These are phyloP conservation scores for Lactifluus subvellereus DNA, from an alignment of 768 basidiomycete species.

Conservation along the genomic window DNA sequence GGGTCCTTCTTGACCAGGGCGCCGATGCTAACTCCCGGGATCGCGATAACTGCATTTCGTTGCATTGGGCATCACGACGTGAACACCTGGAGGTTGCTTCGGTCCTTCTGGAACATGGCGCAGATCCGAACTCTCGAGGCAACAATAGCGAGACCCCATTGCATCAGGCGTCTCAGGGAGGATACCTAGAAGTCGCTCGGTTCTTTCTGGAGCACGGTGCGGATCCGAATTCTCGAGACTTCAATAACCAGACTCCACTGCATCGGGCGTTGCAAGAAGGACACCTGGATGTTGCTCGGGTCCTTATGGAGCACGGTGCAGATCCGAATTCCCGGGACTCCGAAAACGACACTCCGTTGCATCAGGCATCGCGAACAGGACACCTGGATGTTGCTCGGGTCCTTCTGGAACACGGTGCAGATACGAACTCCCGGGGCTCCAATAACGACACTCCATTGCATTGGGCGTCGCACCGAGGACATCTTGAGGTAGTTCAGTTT, in stretches of 20 bases:
- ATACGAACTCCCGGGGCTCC: background rate
- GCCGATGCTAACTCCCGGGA: background rate
- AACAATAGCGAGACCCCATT: background rate
- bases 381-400: background rate
- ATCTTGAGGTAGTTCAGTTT: background rate
- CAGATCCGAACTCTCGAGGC: background rate
- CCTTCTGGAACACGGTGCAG: background rate
- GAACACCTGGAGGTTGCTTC: background rate
- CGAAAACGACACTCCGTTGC: background rate
- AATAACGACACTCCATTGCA: background rate
- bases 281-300: background rate
- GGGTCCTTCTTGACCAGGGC: background rate
- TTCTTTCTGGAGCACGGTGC: too few species aligned
- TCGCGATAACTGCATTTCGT: background rate
- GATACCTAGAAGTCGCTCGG: too few species aligned
- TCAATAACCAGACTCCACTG: background rate
- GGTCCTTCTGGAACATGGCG: background rate
- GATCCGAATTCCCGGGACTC: background rate
- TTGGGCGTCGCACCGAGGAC: background rate
- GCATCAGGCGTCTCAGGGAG: too few species aligned
- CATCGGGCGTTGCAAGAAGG: background rate
- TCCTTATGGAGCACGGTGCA: background rate
- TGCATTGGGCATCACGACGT: background rate
- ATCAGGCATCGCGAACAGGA: background rate
- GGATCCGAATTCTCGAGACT: too few species aligned